A percentile compares a stretch with the other conserved stretches of the same genome.
Evolutionary conservation across 306 rosid genomes (phyloP).

Genomic region (Lathyrus oleraceus): DNA sequence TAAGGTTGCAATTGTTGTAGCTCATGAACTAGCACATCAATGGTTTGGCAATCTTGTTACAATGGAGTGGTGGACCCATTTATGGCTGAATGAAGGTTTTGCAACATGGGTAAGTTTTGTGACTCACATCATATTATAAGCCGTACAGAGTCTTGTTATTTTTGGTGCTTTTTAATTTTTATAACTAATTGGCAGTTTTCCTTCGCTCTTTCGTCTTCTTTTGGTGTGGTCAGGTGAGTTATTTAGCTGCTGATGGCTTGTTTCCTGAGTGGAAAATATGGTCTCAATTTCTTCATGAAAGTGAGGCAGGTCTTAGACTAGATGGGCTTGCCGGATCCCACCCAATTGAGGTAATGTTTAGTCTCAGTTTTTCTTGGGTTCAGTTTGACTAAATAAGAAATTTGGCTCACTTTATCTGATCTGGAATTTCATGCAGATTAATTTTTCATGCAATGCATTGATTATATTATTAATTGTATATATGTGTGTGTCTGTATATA

Average conservation of each 20-base stretch:
- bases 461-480: background rate
- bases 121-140: constrained; percentile 11
- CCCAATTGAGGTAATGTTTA: constrained; percentile 78
- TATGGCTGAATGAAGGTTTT: constrained; percentile 97
- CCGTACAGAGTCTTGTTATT: constrained; percentile 5
- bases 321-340: constrained; percentile 95
- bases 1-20: constrained; percentile 86
- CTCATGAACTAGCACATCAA: constrained; percentile 97
- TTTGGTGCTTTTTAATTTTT: background rate
- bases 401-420: constrained; percentile 15
- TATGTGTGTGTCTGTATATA: too few species aligned
- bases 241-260: constrained; percentile 80
- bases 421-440: constrained; percentile 3
- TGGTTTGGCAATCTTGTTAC: constrained; percentile 99
- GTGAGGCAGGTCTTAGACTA: constrained; percentile 69
- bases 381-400: background rate
- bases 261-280: constrained; percentile 96
- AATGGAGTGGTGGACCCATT: constrained; percentile 99
- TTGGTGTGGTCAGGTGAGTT: constrained; percentile 70
- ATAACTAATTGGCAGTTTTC: constrained; percentile 22
- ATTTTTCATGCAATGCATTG: constrained; percentile 15
- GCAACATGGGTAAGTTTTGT: constrained; percentile 86
- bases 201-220: background rate
- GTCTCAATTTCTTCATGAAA: constrained; percentile 89
- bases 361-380: constrained; percentile 14